Conservation (phyloP, 2,329 filamentous ascomycete genomes). For the Beauveria sp. region DNA sequence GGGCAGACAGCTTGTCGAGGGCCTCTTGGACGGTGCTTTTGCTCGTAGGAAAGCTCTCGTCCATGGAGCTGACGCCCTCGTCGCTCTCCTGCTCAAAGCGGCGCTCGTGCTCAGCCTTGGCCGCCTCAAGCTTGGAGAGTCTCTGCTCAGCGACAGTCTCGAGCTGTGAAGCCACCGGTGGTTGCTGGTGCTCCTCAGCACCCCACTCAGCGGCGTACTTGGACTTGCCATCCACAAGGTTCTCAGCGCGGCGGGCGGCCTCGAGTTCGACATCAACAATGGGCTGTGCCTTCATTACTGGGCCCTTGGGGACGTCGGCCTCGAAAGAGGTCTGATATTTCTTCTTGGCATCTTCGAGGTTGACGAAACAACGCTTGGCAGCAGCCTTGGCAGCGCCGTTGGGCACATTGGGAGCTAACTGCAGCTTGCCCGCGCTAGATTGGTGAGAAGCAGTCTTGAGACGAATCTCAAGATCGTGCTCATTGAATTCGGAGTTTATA, state of each 20-base stretch:
- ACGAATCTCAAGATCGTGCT: constrained; percentile 2
- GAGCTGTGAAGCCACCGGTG: background rate
- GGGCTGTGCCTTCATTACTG: background rate
- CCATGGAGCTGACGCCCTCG: constrained; percentile 30
- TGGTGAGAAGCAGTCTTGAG: constrained; percentile 5
- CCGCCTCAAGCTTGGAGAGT: background rate
- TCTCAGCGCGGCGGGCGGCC: constrained; percentile 5
- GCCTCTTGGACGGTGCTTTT: constrained; percentile 22
- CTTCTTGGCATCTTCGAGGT: constrained; percentile 10
- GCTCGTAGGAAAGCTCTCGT: constrained; percentile 32
- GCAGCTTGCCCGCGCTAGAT: background rate
- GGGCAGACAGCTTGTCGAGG: background rate
- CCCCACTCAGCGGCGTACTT: constrained; percentile 7
- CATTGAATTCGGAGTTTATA: background rate
- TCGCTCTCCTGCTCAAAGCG: constrained; percentile 19
- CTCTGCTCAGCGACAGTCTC: constrained; percentile 1
- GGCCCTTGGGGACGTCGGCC: background rate
- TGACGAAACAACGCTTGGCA: constrained; percentile 1
- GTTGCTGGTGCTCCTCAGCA: constrained; percentile 5
- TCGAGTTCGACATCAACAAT: constrained; percentile 1
- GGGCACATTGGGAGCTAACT: background rate
- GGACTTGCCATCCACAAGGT: constrained; percentile 2
- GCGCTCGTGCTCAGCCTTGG: constrained; percentile 13
- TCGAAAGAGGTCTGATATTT: constrained; percentile 7
- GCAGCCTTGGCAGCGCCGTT: constrained; percentile 2